phyloP scores from a whole-genome alignment of 2,329 filamentous ascomycete species.

The Orbilia ellipsospora region DNA sequence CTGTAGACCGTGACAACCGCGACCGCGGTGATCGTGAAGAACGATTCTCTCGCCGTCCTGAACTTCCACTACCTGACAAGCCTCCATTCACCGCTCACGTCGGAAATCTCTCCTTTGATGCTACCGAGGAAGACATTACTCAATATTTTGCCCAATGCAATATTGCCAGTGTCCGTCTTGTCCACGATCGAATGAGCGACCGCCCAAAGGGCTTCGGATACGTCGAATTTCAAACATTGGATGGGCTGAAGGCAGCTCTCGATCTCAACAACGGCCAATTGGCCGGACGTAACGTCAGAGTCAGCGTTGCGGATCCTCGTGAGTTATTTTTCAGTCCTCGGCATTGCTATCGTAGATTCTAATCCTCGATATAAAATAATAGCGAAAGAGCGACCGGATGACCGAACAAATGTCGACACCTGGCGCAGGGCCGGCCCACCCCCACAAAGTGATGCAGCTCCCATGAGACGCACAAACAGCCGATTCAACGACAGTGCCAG shows the following conservation, averaged over 20 bases:
- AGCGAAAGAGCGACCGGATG: conserved; percentile 89
- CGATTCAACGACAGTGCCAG: conserved; percentile 66
- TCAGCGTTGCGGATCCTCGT: conserved; percentile 98
- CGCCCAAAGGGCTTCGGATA: conserved; percentile 99
- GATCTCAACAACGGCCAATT: conserved; percentile 83
- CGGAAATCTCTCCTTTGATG: conserved; percentile 96
- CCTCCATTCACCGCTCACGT: conserved; percentile 96
- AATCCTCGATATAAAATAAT: conserved; percentile 39
- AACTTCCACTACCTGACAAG: conserved; percentile 86
- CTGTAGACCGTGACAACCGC: conserved; percentile 55
- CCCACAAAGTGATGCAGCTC: conserved; percentile 67
- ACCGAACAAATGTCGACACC: conserved; percentile 79
- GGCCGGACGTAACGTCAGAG: conserved; percentile 87
- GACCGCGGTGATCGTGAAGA: conserved; percentile 22
- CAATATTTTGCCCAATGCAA: conserved; percentile 88
- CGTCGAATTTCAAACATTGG: conserved; percentile 87
- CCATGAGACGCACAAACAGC: conserved; percentile 65
- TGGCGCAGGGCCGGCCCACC: conserved; percentile 95
- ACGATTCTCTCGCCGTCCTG: conserved; percentile 74
- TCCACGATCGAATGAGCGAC: conserved; percentile 92
- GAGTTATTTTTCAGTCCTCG: conserved; percentile 65
- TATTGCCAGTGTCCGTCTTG: conserved; percentile 90
- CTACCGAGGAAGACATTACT: conserved; percentile 81
- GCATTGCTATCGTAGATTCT: conserved; percentile 1
- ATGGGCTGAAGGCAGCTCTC: conserved; percentile 91